Evolutionary conservation across 495 filamentous ascomycete species (phyloP), one percentile per base, ranked within the genome.

Genomic region (Trichoderma gamsii): DNA sequence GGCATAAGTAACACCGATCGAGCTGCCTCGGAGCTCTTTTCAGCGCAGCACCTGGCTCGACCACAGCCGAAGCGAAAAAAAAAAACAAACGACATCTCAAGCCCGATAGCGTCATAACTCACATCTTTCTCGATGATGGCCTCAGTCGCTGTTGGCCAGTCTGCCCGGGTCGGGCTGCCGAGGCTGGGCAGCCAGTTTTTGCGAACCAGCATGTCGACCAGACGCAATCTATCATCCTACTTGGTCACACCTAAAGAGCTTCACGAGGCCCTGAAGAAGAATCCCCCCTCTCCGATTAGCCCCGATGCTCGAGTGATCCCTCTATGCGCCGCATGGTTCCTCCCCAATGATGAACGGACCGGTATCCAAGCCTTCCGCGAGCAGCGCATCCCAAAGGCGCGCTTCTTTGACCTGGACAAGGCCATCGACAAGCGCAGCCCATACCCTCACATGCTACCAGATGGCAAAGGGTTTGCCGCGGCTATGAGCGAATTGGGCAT

Each of bases 391-490:
- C 93, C 94, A 0, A 85, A 85, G 69, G 87, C 95, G 2, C 88
- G 93, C n/a, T 99, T 98, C 85, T 99, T 99, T 76, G 92, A 98
- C 77, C 82, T 99, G 27, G 96, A 99, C 78, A 90, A 83, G 41
- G 84, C 97, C 72, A 93, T 93, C 70, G 96, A 98, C 75, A 86
- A 86, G 72, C 85, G 86, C 71, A 96, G 91, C 43, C 89, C 90
- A 8, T 99, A 97, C 75, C 94, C 95, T 15, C 95, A 99, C 76
- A 99, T 99, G 95, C 89, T 99, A 8, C 96, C 96, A 4, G 89
- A 83, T 23, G 81, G 89, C 18, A 85, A 89, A 70, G 81, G 85
- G 41, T 98, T 98, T 76, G 89, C 92, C 52, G 83, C 88, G 68
- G 92, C 92, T 12, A 97, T 99, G 96, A 86, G 88, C 69, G 83